Base-by-base conservation (phyloP, 129 eudicot species). In the Tagetes patula region DNA sequence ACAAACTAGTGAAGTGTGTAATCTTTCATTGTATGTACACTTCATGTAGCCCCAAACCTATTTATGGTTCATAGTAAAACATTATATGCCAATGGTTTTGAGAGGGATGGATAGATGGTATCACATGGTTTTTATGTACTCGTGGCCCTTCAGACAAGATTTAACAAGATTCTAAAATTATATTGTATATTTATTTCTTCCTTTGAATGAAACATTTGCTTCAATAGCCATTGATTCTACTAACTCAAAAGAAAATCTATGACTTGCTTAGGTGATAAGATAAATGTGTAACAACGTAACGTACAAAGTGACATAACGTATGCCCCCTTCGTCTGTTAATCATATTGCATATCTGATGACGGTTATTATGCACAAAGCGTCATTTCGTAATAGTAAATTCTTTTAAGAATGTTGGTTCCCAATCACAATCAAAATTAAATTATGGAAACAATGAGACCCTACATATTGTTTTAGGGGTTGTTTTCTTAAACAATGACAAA, bases 111-210 rank as follows among this genome's bases (percentile, higher is more conserved):
- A 32, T 60, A 4, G 60, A 32, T 75, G 69, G 7, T 43, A 37
- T 34, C 75, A 46, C 12, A 60, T 31, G 49, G 60, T 40, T 71
- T 48, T 53, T 63, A 78, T 71, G 76, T 63, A 65, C 66, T 65
- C 30, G 50, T 62, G 82, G 82, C 71, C 73, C 77, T 7, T 71
- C 77, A 63, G 59, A 68, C 72, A 77, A 70, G 65, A 70, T 55
- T 39, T 69, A 47, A 3, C 32, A 48, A 70, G 76, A 61, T 77
- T 30, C 62, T 56, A 60, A 1, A 43, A 46, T 58, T 10, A 47
- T 69, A 38, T 58, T 27, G 46, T 54, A 6, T 14, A 20, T 54
- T 27, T 0, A 3, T 27, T 54, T 54, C 2, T 2, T 54, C 33
- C 27, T 54, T 54, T 1, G 3, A 54, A 54, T 54, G 11, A 52